A percentile compares a stretch with the other conserved stretches of the same genome.
These are phyloP conservation scores for Cucurbita moschata DNA, from an alignment of 306 rosid species.

Conservation along the genomic window DNA sequence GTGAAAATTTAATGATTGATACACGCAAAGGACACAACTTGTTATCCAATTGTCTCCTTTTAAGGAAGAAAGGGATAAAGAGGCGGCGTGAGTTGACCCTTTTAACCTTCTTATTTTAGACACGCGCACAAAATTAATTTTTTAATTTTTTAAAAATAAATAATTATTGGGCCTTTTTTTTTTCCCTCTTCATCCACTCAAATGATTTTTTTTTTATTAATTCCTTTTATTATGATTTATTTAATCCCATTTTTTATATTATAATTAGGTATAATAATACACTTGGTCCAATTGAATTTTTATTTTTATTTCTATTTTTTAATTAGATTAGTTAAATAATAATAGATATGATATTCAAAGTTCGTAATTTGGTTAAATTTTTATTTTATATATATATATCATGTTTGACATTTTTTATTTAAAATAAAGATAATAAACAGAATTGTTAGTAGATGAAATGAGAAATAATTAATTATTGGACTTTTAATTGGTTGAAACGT, in stretches of 20 bases:
- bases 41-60: not conserved
- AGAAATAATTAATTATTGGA: no score
- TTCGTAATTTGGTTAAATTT: no score
- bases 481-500: no score
- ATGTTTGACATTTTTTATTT: no score
- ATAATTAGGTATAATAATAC: not conserved
- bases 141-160: no score
- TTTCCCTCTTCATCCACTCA: not conserved
- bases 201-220: not conserved
- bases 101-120: slow-evolving; percentile 1
- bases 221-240: not conserved
- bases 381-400: no score
- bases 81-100: not conserved
- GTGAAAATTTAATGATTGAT: not conserved
- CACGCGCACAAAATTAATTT: not conserved
- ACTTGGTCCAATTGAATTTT: not conserved
- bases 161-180: not conserved
- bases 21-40: not conserved
- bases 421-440: no score
- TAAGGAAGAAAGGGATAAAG: not conserved
- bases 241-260: not conserved
- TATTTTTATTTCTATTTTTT: not conserved
- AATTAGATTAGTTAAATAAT: not conserved
- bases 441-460: no score
- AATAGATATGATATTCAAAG: not conserved